Evolutionary conservation across 2,329 filamentous ascomycete genomes (phyloP).

Genomic region (Polytolypa hystricis): DNA sequence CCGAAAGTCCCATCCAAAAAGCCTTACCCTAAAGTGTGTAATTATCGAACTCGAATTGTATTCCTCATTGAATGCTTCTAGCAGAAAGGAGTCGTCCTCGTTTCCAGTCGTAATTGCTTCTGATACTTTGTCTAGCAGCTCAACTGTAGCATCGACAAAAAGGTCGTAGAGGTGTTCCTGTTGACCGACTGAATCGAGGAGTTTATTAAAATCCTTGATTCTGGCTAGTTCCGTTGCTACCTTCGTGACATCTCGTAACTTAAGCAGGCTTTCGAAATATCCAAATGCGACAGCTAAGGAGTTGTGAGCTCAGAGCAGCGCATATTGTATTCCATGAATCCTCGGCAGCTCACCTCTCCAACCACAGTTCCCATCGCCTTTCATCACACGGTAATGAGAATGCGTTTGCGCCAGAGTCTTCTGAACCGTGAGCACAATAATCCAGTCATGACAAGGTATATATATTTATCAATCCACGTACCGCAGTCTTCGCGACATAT

Average conservation of each 20-base stretch:
- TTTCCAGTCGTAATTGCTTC: slow-evolving; percentile 43
- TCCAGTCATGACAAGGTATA: no score
- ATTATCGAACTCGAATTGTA: slow-evolving; percentile 62
- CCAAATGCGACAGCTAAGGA: slow-evolving; percentile 72
- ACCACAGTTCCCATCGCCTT: slow-evolving; percentile 91
- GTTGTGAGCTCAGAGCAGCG: slow-evolving; percentile 18
- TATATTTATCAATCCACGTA: slow-evolving; percentile 28
- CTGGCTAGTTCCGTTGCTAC: slow-evolving; percentile 62
- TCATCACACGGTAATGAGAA: slow-evolving; percentile 74
- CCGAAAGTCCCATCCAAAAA: neutral
- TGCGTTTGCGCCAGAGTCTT: slow-evolving; percentile 74
- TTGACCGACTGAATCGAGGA: slow-evolving; percentile 60
- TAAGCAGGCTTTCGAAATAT: slow-evolving; percentile 79
- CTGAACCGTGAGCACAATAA: slow-evolving; percentile 10
- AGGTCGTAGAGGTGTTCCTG: slow-evolving; percentile 64
- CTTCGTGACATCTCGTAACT: slow-evolving; percentile 51
- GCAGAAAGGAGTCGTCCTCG: slow-evolving; percentile 47
- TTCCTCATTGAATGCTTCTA: slow-evolving; percentile 62
- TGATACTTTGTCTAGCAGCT: slow-evolving; percentile 54
- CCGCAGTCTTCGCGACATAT: slow-evolving; percentile 77
- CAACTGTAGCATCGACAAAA: slow-evolving; percentile 65
- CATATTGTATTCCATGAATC: slow-evolving; percentile 9
- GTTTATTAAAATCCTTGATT: slow-evolving; percentile 58
- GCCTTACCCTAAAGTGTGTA: slow-evolving; percentile 61
- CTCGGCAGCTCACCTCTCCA: slow-evolving; percentile 75